Conservation (phyloP, 305 asterid species). For the Fraxinus paxiana region DNA sequence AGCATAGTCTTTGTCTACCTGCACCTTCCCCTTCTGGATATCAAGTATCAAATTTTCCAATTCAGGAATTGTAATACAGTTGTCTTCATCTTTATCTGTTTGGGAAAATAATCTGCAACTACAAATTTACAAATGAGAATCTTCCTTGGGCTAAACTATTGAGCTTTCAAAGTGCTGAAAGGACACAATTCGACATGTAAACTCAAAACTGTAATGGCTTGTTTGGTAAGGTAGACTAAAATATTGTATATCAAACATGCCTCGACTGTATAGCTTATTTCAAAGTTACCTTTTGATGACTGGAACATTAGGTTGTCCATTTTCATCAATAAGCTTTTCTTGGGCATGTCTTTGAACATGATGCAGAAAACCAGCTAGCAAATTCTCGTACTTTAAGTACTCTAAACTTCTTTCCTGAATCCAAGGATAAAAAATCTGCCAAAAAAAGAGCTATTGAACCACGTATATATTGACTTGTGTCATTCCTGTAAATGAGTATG, state of each 20-base stretch:
- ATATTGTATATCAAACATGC: background rate
- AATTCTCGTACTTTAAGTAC: conserved; percentile 45
- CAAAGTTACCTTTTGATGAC: conserved; percentile 39
- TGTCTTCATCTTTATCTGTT: conserved; percentile 39
- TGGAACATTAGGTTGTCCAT: conserved; percentile 42
- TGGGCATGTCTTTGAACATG: conserved; percentile 46
- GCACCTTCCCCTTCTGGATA: conserved; percentile 36
- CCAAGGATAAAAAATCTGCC: conserved; percentile 44
- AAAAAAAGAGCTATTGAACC: background rate
- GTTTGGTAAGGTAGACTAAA: background rate
- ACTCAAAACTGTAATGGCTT: background rate
- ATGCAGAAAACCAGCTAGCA: conserved; percentile 43
- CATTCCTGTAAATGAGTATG: background rate
- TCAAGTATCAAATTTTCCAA: conserved; percentile 41
- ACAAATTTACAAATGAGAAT: background rate
- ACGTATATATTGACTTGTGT: background rate
- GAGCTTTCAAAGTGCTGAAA: background rate
- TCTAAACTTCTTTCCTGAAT: conserved; percentile 50
- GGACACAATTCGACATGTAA: background rate
- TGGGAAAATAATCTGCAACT: conserved; percentile 35
- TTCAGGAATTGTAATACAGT: conserved; percentile 35
- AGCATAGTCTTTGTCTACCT: conserved; percentile 43
- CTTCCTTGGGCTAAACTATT: background rate
- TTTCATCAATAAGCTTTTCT: conserved; percentile 44
- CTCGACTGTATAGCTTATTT: background rate